Evolutionary conservation across 192 early-diverging fungal species (phyloP), one percentile per base, ranked within the genome.

Genomic region (Coemansia sp.): DNA sequence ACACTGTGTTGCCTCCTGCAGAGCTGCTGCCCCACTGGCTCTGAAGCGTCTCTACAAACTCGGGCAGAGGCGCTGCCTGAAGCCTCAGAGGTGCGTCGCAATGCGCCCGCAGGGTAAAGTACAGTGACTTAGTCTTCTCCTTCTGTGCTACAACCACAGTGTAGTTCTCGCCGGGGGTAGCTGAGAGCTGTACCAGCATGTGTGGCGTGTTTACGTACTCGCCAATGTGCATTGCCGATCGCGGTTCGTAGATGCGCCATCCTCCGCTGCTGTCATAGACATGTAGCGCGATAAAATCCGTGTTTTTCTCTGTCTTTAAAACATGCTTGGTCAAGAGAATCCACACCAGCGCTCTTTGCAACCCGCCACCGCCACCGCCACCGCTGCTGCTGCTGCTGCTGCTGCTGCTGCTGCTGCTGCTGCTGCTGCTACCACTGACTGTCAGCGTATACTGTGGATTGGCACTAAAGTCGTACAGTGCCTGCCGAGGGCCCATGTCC

Each of bases 121-220:
- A 85, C n/a, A 95, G 79, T 16, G 89, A 59, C 59, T 85, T 72
- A 2, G 71, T 76, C 65, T 90, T 91, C 39, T 92, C 84, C 66
- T 88, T 88, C 72, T 95, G 93, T 4, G 90, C 91, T 18, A 93
- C 76, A 13, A 96, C 93, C 65, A 94, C 77, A 0, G 92, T 93
- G 80, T 55, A 83, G 71, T 18, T 86, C 86, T 36, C 76, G 60
- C 64, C 59, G 11, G 60, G 43, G 34, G 9, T 58, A 28, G 65
- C 66, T 7, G 46, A 42, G 9, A 67, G 59, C 79, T 79, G 79
- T 65, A 89, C 86, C 65, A 92, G 74, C 56, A 90, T 87, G 70
- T 94, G 91, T n/a, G 88, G 91, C 51, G 86, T 92, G 73, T 97
- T 97, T 34, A 94, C 88, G 73, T 94, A 95, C 28, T 87, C 88